Percentiles rank a stretch among this genome's conserved stretches.
These are phyloP conservation scores for Camellia oleifera DNA, from an alignment of 179 eudicot species.

Conservation along the genomic window DNA sequence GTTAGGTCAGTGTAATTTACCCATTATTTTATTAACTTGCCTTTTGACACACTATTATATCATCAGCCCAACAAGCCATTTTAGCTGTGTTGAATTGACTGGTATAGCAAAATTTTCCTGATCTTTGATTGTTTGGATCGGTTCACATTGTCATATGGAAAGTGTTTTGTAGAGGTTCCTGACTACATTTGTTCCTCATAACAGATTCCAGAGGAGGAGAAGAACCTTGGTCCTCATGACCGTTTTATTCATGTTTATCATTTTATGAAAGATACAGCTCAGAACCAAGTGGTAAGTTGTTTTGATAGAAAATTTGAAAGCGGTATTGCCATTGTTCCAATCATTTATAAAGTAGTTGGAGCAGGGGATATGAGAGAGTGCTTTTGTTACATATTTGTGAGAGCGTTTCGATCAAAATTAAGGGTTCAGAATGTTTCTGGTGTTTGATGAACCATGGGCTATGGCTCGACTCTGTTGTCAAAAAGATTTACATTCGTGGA, in stretches of 20 bases:
- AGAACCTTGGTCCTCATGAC: constrained; percentile 70
- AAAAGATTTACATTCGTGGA: too few species aligned
- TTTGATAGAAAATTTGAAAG: neutral
- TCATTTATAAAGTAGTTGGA: neutral
- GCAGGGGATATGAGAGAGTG: too few species aligned
- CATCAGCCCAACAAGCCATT: neutral
- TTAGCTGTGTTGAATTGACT: neutral
- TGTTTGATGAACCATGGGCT: too few species aligned
- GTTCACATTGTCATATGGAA: neutral
- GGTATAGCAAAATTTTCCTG: neutral
- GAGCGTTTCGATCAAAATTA: too few species aligned
- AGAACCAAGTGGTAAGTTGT: constrained; percentile 59
- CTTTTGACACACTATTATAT: neutral
- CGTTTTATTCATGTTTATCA: constrained; percentile 88
- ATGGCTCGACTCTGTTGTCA: too few species aligned
- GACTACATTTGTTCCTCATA: constrained; percentile 4
- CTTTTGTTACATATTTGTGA: too few species aligned
- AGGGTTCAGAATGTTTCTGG: too few species aligned
- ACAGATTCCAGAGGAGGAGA: constrained; percentile 93
- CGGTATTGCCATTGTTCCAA: neutral
- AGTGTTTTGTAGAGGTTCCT: neutral
- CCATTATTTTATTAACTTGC: neutral
- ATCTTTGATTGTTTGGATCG: neutral
- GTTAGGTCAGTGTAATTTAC: too few species aligned
- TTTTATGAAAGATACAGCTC: constrained; percentile 76